phyloP scores from a whole-genome alignment of 1,284 basidiomycete species.

The Mrakiaceae sp. region DNA sequence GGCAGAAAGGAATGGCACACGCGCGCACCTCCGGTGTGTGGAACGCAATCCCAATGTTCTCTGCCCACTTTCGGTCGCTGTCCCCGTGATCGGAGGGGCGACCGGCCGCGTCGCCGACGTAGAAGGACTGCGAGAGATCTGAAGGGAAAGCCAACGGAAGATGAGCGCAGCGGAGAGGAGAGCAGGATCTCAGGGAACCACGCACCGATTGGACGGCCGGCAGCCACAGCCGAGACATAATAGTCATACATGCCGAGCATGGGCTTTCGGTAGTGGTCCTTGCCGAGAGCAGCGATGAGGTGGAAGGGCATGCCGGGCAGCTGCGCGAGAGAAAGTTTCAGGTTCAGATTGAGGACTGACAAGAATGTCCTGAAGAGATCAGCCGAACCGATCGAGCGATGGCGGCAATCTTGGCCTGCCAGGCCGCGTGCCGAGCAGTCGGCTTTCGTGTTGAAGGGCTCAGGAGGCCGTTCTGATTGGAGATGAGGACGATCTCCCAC shows the following conservation, averaged over 20 bases:
- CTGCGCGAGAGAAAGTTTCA: constrained; percentile 33
- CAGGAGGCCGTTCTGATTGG: constrained; percentile 14
- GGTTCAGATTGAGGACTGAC: not conserved
- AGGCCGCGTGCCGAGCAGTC: constrained; percentile 3
- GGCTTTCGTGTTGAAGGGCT: not conserved
- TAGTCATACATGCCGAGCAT: constrained; percentile 74
- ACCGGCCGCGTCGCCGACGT: constrained; percentile 85
- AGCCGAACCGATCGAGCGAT: constrained; percentile 3
- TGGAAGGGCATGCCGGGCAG: constrained; percentile 63
- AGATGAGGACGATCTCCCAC: constrained; percentile 7
- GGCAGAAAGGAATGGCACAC: too few species aligned
- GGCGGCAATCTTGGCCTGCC: constrained; percentile 7
- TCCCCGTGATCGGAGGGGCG: constrained; percentile 58
- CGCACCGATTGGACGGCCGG: constrained; percentile 54
- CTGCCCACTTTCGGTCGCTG: constrained; percentile 74
- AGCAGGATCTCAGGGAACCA: constrained; percentile 2
- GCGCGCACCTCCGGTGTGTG: constrained; percentile 49
- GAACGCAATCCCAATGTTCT: constrained; percentile 61
- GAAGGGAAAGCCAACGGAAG: not conserved
- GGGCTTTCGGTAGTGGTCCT: constrained; percentile 75
- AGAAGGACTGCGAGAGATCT: constrained; percentile 61
- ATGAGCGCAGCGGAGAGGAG: not conserved
- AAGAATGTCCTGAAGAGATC: not conserved
- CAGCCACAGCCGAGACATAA: constrained; percentile 44
- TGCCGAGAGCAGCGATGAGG: constrained; percentile 62